Evolutionary conservation across 768 basidiomycete species (phyloP).

Genomic region (Phlebiopsis gigantea): DNA sequence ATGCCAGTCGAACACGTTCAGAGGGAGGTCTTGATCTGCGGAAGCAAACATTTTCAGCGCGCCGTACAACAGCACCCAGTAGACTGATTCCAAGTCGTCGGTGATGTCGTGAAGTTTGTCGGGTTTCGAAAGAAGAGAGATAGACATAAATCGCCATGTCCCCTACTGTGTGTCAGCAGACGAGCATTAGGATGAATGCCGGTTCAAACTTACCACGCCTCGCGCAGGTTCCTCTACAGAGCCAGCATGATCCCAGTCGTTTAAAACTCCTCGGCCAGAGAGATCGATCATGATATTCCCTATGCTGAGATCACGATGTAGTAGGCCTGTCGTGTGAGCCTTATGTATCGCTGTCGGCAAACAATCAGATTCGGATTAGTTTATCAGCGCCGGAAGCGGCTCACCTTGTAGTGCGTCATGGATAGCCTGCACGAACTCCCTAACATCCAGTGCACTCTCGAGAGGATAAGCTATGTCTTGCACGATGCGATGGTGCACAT

Average conservation of each 20-base stretch:
- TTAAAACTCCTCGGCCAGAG: conserved; percentile 5
- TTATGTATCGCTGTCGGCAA: background rate
- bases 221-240: background rate
- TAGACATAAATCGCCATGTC: conserved; percentile 16
- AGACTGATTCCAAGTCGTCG: conserved; percentile 14
- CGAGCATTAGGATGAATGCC: background rate
- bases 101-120: conserved; percentile 4
- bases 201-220: background rate
- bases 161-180: conserved; percentile 2
- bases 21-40: background rate
- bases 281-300: conserved; percentile 9
- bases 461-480: conserved; percentile 7
- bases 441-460: background rate
- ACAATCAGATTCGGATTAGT: background rate
- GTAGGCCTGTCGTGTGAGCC: background rate
- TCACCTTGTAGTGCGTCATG: background rate
- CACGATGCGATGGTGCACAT: conserved; percentile 3
- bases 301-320: conserved; percentile 12
- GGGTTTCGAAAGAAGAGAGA: background rate
- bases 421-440: background rate
- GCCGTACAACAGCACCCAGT: conserved; percentile 8
- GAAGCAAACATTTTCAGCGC: background rate
- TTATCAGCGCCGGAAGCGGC: background rate
- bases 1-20: background rate
- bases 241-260: conserved; percentile 13